These are phyloP conservation scores for Selaginella tamariscina DNA, from an alignment of 75 land plant genomes.

Conservation along the genomic window DNA sequence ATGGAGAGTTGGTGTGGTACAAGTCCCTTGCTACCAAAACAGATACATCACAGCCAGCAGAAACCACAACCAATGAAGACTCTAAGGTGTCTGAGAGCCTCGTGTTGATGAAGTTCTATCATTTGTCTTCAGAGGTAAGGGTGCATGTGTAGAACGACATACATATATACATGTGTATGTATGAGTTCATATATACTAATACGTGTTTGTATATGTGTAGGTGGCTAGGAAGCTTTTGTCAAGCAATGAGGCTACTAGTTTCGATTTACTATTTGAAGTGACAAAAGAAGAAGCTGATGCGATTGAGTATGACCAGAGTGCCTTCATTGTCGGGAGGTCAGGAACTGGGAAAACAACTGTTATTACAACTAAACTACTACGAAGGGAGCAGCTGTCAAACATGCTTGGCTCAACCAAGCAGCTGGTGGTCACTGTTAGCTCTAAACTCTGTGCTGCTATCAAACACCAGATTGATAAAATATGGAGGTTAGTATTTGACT, in stretches of 20 bases:
- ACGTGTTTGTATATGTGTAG: too few relatives aligned
- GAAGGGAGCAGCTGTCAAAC: conserved; percentile 29
- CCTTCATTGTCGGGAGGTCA: conserved; percentile 56
- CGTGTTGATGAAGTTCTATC: conserved; percentile 59
- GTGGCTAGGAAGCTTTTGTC: conserved; percentile 46
- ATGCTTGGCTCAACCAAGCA: conserved; percentile 17
- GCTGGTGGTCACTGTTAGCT: conserved; percentile 55
- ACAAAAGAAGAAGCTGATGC: conserved; percentile 41
- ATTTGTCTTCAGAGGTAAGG: conserved; percentile 42
- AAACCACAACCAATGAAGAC: conserved; percentile 26
- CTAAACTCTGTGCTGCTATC: conserved; percentile 47
- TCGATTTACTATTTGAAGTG: conserved; percentile 56
- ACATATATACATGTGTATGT: too few relatives aligned
- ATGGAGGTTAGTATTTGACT: conserved; percentile 30
- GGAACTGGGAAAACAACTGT: conserved; percentile 80
- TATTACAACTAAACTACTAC: conserved; percentile 41
- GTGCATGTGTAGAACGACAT: too few relatives aligned
- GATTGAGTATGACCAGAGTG: conserved; percentile 31
- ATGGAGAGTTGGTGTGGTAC: conserved; percentile 18
- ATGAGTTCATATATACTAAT: too few relatives aligned
- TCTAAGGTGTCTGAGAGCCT: conserved; percentile 53
- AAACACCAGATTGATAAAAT: conserved; percentile 33
- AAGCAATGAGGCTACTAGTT: conserved; percentile 29
- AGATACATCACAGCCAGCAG: conserved; percentile 3
- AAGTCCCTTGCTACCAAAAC: conserved; percentile 14